Base-by-base conservation (phyloP, 1,284 basidiomycete genomes). In the Cryptococcus hybrid region DNA sequence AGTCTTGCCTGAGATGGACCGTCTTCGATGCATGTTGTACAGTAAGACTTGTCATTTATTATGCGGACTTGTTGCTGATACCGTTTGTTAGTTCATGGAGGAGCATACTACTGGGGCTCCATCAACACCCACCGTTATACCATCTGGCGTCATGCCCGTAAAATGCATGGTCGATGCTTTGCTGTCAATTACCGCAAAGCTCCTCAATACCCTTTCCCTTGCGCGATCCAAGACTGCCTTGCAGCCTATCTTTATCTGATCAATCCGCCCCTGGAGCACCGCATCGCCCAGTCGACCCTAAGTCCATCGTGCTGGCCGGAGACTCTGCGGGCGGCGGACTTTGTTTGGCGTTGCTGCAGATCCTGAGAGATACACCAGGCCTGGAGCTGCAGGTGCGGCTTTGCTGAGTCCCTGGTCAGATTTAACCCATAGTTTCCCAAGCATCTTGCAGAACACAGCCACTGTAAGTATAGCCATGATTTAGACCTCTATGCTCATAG, bases 151-250 rank as follows among this genome's bases (percentile, higher is more conserved):
- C 53, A 63, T 43, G 92, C 93, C 3, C 85, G 91, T 24, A 95
- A 95, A 78, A 91, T 91, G 70, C 89, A 87, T 59, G 92, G 92
- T 1, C 84, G 92, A 47, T 88, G 90, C 9, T 90, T 95, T 66
- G 91, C 92, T 43, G 84, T 95, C 61, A 91, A 92, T 68, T 96
- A 96, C 73, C 84, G 92, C 44, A 73, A 84, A 44, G 86, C 93
- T 9, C 93, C 93, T 0, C 92, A 96, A 77, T 96, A 94, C 65
- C 95, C 95, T 0, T 99, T 97, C 78, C 95, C 95, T 0, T 98
- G 95, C 67, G 92, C 89, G 0, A 79, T 98, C 12, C 91, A 95
- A 70, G 93, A 96, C 75, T 80, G 86, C 49, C 70, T 96, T 8
- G 89, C 92, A 1, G 87, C 91, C 5, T 97, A 82, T 82, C 83